Conservation (phyloP, 2,329 filamentous ascomycete species). For the Alternaria angustiovoidea region DNA sequence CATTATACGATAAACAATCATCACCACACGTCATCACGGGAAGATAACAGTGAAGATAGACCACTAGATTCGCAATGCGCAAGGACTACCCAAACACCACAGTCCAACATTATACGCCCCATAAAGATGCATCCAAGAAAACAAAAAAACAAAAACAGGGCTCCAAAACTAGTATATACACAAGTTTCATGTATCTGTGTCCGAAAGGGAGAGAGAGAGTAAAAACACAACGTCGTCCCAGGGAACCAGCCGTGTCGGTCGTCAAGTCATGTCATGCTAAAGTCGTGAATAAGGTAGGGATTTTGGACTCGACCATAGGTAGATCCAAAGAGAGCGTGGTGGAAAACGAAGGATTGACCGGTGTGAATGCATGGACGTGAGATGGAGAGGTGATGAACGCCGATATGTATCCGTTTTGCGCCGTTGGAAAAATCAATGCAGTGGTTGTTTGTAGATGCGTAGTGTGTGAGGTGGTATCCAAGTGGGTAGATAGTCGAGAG, state of each 20-base stretch:
- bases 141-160: background rate
- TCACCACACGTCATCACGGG: background rate
- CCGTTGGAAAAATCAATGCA: background rate
- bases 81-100: background rate
- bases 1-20: background rate
- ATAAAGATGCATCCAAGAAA: background rate
- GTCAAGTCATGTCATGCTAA: slow-evolving; percentile 15
- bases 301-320: background rate
- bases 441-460: background rate
- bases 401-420: slow-evolving; percentile 1
- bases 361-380: background rate
- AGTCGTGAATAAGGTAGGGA: slow-evolving; percentile 7
- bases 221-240: slow-evolving; percentile 2
- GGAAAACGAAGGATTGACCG: background rate
- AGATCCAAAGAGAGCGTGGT: slow-evolving; percentile 2
- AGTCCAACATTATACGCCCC: background rate
- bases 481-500: background rate
- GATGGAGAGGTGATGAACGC: slow-evolving; percentile 2
- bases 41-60: background rate
- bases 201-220: background rate
- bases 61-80: background rate
- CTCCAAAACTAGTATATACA: slow-evolving; percentile 2
- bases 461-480: background rate
- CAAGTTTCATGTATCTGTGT: slow-evolving; percentile 1
- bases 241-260: slow-evolving; percentile 4